Evolutionary conservation across 768 basidiomycete species (phyloP), one percentile per base, ranked within the genome.

Genomic region (Tephrocybe sp.): DNA sequence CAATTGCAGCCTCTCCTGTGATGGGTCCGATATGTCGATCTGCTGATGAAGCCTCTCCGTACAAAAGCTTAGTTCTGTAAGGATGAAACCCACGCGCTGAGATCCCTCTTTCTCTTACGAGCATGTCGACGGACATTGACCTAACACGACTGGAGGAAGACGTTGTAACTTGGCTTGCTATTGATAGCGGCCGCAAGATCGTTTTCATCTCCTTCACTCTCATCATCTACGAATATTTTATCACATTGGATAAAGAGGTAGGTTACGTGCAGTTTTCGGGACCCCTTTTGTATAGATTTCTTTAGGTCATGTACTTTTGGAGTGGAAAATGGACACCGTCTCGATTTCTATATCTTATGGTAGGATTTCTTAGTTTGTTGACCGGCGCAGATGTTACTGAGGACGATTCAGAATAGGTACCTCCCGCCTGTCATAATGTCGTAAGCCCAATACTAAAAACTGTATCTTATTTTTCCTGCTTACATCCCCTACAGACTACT

Each of bases 291-390:
- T 10, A 8, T 17, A 7, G 30, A 8, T n/a, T 10, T 3, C 11
- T 15, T 1, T 30, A 56, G 55, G 45, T 52, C n/a, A 24, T 44
- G 46, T 56, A 45, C 32, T 56, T 56, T 46, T 52, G 55, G 55
- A 48, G 39, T n/a, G 56, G 51, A 28, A 57, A 53, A 32, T 53
- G 56, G 56, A 57, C 56, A 10, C 48, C 48, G 7, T 50, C 56
- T 9, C 36, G 56, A 32, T 23, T 42, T 1, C 23, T 57, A 12
- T 57, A 57, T 24, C 51, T 57, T 17, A 18, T 48, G 30, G 56
- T 57, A 28, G n/a, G 56, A 18, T 23, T n/a, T n/a, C n/a, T n/a
- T n/a, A n/a, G n/a, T n/a, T 26, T 37, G 20, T 11, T 9, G 38
- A 18, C 4, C 3, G 12, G 14, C 14, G n/a, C 21, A 6, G 17